These are phyloP conservation scores for Cicer pinnatifidum DNA, from an alignment of 306 rosid species.

Conservation along the genomic window DNA sequence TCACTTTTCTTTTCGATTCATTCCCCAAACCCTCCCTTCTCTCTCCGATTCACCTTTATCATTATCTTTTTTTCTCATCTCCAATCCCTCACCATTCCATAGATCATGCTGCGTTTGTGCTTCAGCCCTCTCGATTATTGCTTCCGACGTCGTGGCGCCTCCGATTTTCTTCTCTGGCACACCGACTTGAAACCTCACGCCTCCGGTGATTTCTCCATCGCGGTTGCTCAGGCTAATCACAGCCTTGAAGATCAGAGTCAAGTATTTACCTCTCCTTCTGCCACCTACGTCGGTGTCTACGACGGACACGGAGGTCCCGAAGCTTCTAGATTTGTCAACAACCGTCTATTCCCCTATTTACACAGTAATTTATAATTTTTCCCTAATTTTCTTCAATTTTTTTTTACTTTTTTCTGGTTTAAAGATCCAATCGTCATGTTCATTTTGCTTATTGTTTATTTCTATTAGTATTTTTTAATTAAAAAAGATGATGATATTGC, in stretches of 20 bases:
- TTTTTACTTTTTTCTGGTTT: neutral
- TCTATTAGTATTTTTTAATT: neutral
- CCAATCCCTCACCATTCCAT: neutral
- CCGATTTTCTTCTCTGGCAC: conserved; percentile 84
- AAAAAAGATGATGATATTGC: neutral
- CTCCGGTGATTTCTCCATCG: conserved; percentile 93
- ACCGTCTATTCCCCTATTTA: conserved; percentile 68
- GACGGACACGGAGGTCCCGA: conserved; percentile 99
- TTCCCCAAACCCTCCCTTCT: neutral
- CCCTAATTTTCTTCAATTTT: neutral
- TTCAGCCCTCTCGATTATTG: conserved; percentile 62
- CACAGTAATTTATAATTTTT: conserved; percentile 50
- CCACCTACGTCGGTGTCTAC: conserved; percentile 83
- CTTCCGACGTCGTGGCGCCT: conserved; percentile 49
- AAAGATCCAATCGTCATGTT: neutral
- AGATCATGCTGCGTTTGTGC: conserved; percentile 64
- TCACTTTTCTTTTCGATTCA: conserved; percentile 15
- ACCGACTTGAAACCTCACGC: conserved; percentile 83
- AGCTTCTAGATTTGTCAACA: conserved; percentile 90
- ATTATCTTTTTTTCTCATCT: neutral
- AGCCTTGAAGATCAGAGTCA: conserved; percentile 94
- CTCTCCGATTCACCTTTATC: conserved; percentile 19
- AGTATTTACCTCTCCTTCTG: conserved; percentile 81
- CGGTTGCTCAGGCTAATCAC: conserved; percentile 91
- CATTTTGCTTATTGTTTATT: neutral